Percentiles rank a stretch among this genome's conserved stretches.
Conservation (phyloP, 345 rosid species). For the Dipteronia sinensis region DNA sequence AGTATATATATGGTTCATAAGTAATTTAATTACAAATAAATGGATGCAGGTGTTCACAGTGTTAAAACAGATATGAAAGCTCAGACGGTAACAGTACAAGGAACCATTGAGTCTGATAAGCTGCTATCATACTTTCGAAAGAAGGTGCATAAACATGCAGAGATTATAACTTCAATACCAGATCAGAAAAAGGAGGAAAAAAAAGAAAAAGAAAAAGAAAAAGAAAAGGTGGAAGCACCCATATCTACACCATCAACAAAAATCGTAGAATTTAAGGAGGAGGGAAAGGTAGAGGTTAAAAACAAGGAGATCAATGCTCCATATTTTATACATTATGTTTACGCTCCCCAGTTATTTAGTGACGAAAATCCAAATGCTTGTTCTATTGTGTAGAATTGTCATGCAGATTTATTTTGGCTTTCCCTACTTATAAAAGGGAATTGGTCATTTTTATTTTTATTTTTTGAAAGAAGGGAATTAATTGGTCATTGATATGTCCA, state of each 20-base stretch:
- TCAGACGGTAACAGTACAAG: constrained; percentile 69
- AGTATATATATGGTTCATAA: not conserved
- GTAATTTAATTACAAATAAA: not conserved
- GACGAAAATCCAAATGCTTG: constrained; percentile 94
- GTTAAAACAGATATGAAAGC: constrained; percentile 69
- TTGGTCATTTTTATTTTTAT: too few relatives aligned
- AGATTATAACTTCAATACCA: constrained; percentile 48
- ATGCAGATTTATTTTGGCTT: not conserved
- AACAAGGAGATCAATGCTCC: constrained; percentile 52
- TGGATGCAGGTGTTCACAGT: constrained; percentile 51
- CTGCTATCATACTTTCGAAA: constrained; percentile 48
- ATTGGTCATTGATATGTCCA: not conserved
- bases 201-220: constrained; percentile 13
- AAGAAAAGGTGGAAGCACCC: constrained; percentile 9
- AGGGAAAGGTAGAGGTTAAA: constrained; percentile 46
- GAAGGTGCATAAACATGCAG: constrained; percentile 70
- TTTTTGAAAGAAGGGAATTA: not conserved
- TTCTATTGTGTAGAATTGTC: constrained; percentile 38
- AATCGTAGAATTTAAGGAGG: constrained; percentile 36
- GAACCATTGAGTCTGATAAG: constrained; percentile 61
- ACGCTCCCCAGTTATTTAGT: constrained; percentile 84
- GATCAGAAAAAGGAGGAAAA: constrained; percentile 35
- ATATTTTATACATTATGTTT: constrained; percentile 72
- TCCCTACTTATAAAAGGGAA: not conserved
- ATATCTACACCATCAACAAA: constrained; percentile 26